Percentiles rank a stretch among this genome's conserved stretches.
phyloP scores from a whole-genome alignment of 805 yeast species.

The Spathaspora sp. region DNA sequence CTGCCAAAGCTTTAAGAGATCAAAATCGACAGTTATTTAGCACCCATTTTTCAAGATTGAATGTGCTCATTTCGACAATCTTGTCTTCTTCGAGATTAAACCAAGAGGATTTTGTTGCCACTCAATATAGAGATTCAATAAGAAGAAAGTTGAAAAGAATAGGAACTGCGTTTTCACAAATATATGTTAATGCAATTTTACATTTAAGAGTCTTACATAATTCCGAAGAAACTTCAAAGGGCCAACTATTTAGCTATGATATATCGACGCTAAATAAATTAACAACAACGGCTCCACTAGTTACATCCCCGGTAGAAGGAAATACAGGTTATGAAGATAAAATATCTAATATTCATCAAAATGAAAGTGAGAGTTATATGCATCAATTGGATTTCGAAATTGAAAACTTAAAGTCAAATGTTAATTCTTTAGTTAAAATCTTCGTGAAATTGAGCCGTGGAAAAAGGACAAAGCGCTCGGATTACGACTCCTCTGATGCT shows the following conservation, averaged over 20 bases:
- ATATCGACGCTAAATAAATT: slow-evolving; percentile 21
- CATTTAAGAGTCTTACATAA: slow-evolving; percentile 46
- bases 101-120: slow-evolving; percentile 45
- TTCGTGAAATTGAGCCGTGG: slow-evolving; percentile 30
- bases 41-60: slow-evolving; percentile 49
- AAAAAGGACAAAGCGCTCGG: slow-evolving; percentile 26
- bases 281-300: background rate
- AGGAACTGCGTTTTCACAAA: slow-evolving; percentile 53
- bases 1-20: slow-evolving; percentile 49
- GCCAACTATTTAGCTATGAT: slow-evolving; percentile 29
- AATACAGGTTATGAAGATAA: slow-evolving; percentile 8
- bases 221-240: slow-evolving; percentile 17
- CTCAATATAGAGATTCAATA: slow-evolving; percentile 45
- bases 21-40: slow-evolving; percentile 50
- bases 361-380: slow-evolving; percentile 20
- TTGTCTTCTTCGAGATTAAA: slow-evolving; percentile 54
- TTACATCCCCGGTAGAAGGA: slow-evolving; percentile 12
- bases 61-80: slow-evolving; percentile 50
- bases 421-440: slow-evolving; percentile 24
- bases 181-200: slow-evolving; percentile 63
- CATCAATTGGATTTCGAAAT: slow-evolving; percentile 38
- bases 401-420: slow-evolving; percentile 29
- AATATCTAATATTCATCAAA: background rate
- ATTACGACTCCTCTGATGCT: slow-evolving; percentile 36
- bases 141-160: slow-evolving; percentile 49